Evolutionary conservation across 176 grass and related monocot genomes (phyloP).

Genomic region (Raddia guianensis): DNA sequence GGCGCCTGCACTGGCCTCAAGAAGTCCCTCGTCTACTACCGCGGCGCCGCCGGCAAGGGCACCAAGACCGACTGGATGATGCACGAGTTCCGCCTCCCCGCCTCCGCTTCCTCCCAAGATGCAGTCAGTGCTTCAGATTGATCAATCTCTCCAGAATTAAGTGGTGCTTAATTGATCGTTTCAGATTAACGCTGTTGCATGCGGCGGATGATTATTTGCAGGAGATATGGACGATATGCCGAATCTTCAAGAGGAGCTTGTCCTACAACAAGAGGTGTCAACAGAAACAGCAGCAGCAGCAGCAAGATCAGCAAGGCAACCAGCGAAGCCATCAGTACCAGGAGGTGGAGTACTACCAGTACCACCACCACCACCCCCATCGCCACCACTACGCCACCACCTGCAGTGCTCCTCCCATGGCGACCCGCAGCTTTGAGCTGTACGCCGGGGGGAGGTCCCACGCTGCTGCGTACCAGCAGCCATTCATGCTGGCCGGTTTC

Average conservation of each 20-base stretch:
- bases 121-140: conserved; percentile 38
- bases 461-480: not conserved
- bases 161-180: not conserved
- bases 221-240: conserved; percentile 83
- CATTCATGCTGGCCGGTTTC: conserved; percentile 27
- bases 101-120: conserved; percentile 36
- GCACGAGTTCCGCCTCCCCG: conserved; percentile 80
- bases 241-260: conserved; percentile 74
- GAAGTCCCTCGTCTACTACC: conserved; percentile 83
- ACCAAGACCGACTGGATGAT: conserved; percentile 89
- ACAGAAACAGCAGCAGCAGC: conserved; percentile 45
- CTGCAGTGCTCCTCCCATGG: not conserved
- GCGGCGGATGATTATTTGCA: not conserved
- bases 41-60: conserved; percentile 68
- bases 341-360: not conserved
- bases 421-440: not conserved
- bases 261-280: conserved; percentile 42
- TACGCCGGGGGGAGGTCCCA: not conserved
- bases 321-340: conserved; percentile 14
- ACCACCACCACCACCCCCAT: not conserved
- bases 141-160: not conserved
- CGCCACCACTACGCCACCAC: not conserved
- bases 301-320: conserved; percentile 33
- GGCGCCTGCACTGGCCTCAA: conserved; percentile 58
- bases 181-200: not conserved